phyloP scores from a whole-genome alignment of 345 rosid species.

The Isatis tinctoria region DNA sequence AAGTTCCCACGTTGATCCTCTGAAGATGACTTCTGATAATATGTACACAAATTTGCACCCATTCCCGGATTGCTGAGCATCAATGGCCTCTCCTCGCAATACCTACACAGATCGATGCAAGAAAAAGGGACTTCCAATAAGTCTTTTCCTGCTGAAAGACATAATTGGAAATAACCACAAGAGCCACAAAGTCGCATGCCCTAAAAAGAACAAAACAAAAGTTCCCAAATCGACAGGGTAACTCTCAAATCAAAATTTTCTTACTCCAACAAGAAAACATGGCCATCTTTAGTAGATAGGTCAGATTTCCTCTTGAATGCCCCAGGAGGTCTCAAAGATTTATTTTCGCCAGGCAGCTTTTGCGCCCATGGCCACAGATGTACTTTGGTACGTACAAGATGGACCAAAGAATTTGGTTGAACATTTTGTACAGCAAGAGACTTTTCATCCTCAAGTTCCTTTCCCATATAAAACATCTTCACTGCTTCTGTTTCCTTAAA shows the following conservation, averaged over 20 bases:
- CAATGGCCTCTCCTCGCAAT: conserved; percentile 94
- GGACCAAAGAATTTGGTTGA: conserved; percentile 82
- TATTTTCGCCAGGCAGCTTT: conserved; percentile 87
- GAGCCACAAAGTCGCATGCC: conserved; percentile 4
- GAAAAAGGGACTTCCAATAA: neutral
- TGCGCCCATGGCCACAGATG: conserved; percentile 84
- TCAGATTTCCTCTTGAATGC: conserved; percentile 99
- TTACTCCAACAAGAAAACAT: conserved; percentile 94
- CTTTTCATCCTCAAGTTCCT: conserved; percentile 83
- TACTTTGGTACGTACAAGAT: conserved; percentile 84
- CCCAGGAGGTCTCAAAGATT: conserved; percentile 91
- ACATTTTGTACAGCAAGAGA: conserved; percentile 82
- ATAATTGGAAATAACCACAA: neutral
- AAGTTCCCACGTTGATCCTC: conserved; percentile 63
- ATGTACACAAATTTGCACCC: conserved; percentile 93
- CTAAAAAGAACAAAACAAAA: neutral
- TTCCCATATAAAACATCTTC: conserved; percentile 72
- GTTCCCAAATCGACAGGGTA: neutral
- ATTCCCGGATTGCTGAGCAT: conserved; percentile 82
- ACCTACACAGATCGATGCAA: conserved; percentile 42
- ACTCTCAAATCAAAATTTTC: conserved; percentile 27
- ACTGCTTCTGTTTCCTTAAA: conserved; percentile 84
- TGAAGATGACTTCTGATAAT: conserved; percentile 79
- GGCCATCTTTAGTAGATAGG: conserved; percentile 95
- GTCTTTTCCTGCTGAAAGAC: neutral